Base-by-base conservation (phyloP, 345 rosid genomes). In the Sapria himalayana region DNA sequence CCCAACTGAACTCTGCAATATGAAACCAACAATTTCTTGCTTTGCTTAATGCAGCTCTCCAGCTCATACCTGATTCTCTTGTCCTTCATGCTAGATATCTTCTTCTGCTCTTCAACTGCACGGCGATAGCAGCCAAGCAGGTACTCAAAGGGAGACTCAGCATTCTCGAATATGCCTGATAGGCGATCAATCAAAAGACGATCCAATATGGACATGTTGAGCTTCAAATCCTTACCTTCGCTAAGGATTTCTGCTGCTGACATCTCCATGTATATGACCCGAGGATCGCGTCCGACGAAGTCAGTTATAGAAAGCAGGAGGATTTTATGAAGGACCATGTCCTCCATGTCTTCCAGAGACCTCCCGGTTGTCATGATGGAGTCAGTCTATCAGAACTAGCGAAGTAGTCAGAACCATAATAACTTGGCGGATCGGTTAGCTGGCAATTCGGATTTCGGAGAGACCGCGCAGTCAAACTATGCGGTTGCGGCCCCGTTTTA, bases 241-340 rank as follows among this genome's bases (percentile, higher is more conserved):
- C 99, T 91, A 52, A 91, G 85, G 58, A 91, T 59, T 66, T 89
- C 99, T 1, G 95, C 92, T 1, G 95, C 98, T 0, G 92, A 64
- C 70, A 74, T 60, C 59, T 77, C 92, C 39, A 89, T 56, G 60
- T 79, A 77, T 11, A 68, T 73, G 22, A 66, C 21, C 25, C 77
- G 62, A 7, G 77, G 55, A 62, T 77, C 85, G 19, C 67, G 4
- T 4, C 25, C 63, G 7, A 27, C 13, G 14, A 67, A 37, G 13
- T 72, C 79, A 20, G 57, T 41, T 27, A 91, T 78, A 42, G 84
- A 65, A 22, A 80, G 59, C 18, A 65, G 64, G 48, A 84, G 46
- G 55, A 91, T 74, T 53, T 84, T 91, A 5, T 81, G 71, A 45
- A 91, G 81, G 55, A 91, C 75, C 37, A 77, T 69, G 54, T 91